phyloP scores from a whole-genome alignment of 352 stramenopile species.

The Phytophthora uliginosa region DNA sequence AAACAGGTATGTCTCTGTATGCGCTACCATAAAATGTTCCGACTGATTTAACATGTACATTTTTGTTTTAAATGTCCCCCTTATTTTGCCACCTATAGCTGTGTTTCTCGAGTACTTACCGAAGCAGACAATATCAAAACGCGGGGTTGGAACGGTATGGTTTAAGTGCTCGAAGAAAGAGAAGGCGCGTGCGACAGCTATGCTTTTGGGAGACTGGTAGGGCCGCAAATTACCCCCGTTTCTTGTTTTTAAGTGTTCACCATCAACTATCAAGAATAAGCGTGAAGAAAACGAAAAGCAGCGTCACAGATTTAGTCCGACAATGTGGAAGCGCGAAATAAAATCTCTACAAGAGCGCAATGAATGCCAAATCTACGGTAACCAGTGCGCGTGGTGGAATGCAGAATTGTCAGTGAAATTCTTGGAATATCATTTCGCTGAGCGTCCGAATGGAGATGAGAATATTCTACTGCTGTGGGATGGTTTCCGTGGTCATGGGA shows the following conservation, averaged over 20 bases:
- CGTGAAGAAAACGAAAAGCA: neutral
- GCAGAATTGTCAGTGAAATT: neutral
- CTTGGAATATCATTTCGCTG: neutral
- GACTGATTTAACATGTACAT: neutral
- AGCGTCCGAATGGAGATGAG: neutral
- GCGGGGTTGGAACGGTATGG: neutral
- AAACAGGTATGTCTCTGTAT: neutral
- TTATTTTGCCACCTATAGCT: neutral
- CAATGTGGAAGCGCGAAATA: neutral
- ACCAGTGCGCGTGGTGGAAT: neutral
- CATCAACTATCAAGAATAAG: neutral
- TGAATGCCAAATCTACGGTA: neutral
- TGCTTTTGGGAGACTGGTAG: neutral
- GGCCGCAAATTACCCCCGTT: neutral
- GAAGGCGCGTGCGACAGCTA: neutral
- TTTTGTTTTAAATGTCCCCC: too few species aligned
- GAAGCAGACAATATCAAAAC: neutral
- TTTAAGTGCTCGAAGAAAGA: neutral
- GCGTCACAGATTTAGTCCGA: neutral
- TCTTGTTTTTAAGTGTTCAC: neutral
- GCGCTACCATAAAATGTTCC: neutral
- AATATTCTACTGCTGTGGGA: neutral
- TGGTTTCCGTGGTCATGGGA: neutral
- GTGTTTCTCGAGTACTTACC: neutral
- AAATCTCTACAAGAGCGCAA: neutral